A percentile compares a stretch with the other conserved stretches of the same genome.
phyloP scores from a whole-genome alignment of 176 grass and related monocot species.

The Eragrostis nindensis region DNA sequence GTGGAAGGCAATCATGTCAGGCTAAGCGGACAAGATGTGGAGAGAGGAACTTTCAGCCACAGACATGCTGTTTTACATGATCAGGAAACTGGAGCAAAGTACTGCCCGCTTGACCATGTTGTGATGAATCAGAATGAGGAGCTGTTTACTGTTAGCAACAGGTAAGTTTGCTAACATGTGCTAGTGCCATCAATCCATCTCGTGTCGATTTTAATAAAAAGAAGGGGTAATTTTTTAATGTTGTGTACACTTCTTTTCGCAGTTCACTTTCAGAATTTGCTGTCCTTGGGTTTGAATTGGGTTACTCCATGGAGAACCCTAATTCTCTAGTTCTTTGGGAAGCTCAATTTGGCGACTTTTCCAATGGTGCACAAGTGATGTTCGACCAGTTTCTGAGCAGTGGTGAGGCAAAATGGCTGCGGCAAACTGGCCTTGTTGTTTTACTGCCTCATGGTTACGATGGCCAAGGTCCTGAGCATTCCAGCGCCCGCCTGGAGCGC shows the following conservation, averaged over 20 bases:
- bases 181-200: neutral
- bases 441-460: slow-evolving; percentile 93
- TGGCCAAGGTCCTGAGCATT: slow-evolving; percentile 97
- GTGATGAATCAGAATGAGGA: slow-evolving; percentile 69
- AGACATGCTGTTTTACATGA: slow-evolving; percentile 89
- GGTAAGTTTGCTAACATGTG: slow-evolving; percentile 44
- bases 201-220: neutral
- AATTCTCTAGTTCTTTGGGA: slow-evolving; percentile 97
- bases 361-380: slow-evolving; percentile 97
- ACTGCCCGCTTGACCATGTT: slow-evolving; percentile 76
- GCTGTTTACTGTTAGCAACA: slow-evolving; percentile 93
- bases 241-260: slow-evolving; percentile 11
- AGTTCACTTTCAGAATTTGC: slow-evolving; percentile 99
- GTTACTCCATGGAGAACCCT: slow-evolving; percentile 98
- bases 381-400: slow-evolving; percentile 98
- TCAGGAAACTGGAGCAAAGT: slow-evolving; percentile 75
- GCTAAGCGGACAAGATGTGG: slow-evolving; percentile 94
- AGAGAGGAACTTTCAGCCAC: slow-evolving; percentile 98
- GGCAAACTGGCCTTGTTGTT: slow-evolving; percentile 85
- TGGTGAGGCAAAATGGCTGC: slow-evolving; percentile 95
- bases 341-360: slow-evolving; percentile 94
- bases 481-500: slow-evolving; percentile 85
- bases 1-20: slow-evolving; percentile 96
- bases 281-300: slow-evolving; percentile 96
- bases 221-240: neutral